Evolutionary conservation across 129 eudicot genomes (phyloP).

Genomic region (Daucus carota): DNA sequence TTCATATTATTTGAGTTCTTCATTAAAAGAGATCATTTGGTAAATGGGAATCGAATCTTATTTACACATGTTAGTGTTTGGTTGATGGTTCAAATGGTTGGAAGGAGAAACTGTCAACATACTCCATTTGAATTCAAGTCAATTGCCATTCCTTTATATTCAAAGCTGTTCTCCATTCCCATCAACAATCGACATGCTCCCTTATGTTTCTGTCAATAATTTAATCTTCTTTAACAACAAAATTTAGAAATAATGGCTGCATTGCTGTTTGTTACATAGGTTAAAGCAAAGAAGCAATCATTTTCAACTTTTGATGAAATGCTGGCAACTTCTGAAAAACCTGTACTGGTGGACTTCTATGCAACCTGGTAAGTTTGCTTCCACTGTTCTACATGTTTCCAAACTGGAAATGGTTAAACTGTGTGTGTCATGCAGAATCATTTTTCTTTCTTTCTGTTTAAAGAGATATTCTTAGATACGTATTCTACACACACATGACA

Average conservation of each 20-base stretch:
- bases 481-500: background rate
- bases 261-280: constrained; percentile 36
- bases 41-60: too few relatives aligned
- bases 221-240: background rate
- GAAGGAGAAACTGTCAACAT: background rate
- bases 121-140: background rate
- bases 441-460: background rate
- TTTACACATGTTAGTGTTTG: too few relatives aligned
- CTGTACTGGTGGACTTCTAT: constrained; percentile 89
- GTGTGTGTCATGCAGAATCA: background rate
- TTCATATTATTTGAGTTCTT: too few relatives aligned
- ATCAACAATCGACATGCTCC: background rate
- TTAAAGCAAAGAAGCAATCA: constrained; percentile 69
- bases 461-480: background rate
- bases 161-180: background rate
- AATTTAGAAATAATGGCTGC: background rate
- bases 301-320: constrained; percentile 76
- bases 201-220: background rate
- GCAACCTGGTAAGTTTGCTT: constrained; percentile 70
- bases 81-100: background rate
- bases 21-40: too few relatives aligned
- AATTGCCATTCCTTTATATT: background rate
- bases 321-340: constrained; percentile 70
- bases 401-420: background rate
- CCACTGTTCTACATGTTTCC: background rate